phyloP scores from a whole-genome alignment of 176 grass and related monocot genomes.

The Triticum timopheevii region DNA sequence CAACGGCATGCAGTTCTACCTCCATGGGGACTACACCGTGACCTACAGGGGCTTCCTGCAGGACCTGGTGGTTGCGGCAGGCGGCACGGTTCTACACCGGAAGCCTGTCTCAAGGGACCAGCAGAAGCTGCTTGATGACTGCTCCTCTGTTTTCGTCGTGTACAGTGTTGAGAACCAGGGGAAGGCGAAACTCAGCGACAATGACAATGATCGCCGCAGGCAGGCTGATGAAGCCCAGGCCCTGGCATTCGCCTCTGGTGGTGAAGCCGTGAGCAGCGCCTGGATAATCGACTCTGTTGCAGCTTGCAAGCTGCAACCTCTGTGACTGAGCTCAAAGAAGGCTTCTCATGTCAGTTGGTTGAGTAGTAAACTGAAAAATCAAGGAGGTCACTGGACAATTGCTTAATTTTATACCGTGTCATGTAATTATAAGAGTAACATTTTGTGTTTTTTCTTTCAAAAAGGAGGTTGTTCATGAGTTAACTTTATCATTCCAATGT shows the following conservation, averaged over 20 bases:
- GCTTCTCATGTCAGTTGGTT: background rate
- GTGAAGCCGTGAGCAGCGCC: conserved; percentile 53
- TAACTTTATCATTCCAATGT: too few species aligned
- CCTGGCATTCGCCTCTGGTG: conserved; percentile 62
- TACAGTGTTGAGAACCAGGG: conserved; percentile 51
- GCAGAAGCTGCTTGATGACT: conserved; percentile 63
- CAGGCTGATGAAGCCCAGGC: conserved; percentile 35
- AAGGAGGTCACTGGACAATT: background rate
- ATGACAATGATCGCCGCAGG: background rate
- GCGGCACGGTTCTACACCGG: conserved; percentile 61
- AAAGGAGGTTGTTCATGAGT: too few species aligned
- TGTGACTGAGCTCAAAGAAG: conserved; percentile 24
- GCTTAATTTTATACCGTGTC: too few species aligned
- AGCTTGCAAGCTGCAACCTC: conserved; percentile 55
- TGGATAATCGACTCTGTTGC: conserved; percentile 89
- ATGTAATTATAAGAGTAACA: too few species aligned
- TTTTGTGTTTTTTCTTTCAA: too few species aligned
- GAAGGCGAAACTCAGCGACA: conserved; percentile 14
- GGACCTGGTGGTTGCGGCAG: conserved; percentile 65
- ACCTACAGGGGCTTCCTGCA: conserved; percentile 80
- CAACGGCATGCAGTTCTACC: conserved; percentile 56
- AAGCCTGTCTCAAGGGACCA: conserved; percentile 78
- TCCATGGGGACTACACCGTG: conserved; percentile 60
- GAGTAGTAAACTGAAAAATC: background rate
- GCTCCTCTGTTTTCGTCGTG: conserved; percentile 42